These are phyloP conservation scores for Aristolochia californica DNA, from an alignment of 164 flowering plant species.

Conservation along the genomic window DNA sequence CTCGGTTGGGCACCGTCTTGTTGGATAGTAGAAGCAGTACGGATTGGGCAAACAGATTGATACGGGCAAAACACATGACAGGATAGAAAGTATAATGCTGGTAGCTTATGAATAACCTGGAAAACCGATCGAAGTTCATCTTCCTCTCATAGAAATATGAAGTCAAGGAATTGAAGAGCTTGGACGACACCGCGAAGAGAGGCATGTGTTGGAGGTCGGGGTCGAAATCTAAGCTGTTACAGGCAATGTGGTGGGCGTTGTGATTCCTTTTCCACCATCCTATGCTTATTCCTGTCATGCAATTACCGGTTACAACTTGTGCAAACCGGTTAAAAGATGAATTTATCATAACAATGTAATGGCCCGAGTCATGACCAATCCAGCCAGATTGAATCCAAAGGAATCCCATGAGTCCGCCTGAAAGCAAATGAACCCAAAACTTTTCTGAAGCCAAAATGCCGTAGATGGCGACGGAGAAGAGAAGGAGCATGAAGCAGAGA, in stretches of 20 bases:
- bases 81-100: constrained; percentile 61
- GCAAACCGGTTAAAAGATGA: constrained; percentile 23
- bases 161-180: constrained; percentile 28
- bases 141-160: constrained; percentile 44
- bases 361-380: constrained; percentile 64
- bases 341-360: constrained; percentile 36
- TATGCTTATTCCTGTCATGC: constrained; percentile 54
- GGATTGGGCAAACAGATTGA: constrained; percentile 46
- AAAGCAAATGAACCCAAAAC: constrained; percentile 26
- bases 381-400: constrained; percentile 49
- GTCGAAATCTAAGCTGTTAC: constrained; percentile 46
- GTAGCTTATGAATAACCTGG: constrained; percentile 46
- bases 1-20: constrained; percentile 35
- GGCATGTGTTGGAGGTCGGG: constrained; percentile 61
- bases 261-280: constrained; percentile 78
- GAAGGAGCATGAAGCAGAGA: constrained; percentile 10
- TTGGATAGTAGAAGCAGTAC: constrained; percentile 33
- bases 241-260: constrained; percentile 58
- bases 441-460: constrained; percentile 28
- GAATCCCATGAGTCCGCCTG: constrained; percentile 40
- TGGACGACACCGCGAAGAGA: constrained; percentile 43
- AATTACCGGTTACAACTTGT: constrained; percentile 46
- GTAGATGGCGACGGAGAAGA: constrained; percentile 23
- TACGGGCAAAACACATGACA: constrained; percentile 44
- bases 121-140: constrained; percentile 29